A percentile compares a stretch with the other conserved stretches of the same genome.
phyloP scores from a whole-genome alignment of 768 basidiomycete species.

The Leccinum broughii region DNA sequence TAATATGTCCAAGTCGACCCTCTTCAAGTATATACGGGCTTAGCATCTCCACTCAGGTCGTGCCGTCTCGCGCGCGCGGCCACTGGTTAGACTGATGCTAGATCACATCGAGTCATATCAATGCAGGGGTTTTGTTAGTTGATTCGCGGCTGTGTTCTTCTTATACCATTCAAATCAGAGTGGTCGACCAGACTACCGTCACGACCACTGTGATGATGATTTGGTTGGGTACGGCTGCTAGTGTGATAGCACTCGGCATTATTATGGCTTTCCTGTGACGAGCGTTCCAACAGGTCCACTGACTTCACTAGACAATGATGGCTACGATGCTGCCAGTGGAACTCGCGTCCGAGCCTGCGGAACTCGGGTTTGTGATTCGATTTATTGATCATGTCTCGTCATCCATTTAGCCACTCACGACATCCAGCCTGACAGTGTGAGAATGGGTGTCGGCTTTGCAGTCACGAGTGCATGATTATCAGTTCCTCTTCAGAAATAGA shows the following conservation, averaged over 20 bases:
- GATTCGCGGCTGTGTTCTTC: slow-evolving; percentile 43
- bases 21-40: slow-evolving; percentile 50
- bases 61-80: too few relatives aligned
- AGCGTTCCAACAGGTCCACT: slow-evolving; percentile 15
- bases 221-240: slow-evolving; percentile 36
- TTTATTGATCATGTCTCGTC: neutral
- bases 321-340: slow-evolving; percentile 41
- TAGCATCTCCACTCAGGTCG: slow-evolving; percentile 37
- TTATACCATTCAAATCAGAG: slow-evolving; percentile 36
- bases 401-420: neutral
- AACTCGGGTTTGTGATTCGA: slow-evolving; percentile 36
- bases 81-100: neutral
- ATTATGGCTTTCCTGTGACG: slow-evolving; percentile 50
- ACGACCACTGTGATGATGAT: slow-evolving; percentile 43
- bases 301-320: slow-evolving; percentile 33
- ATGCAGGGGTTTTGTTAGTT: slow-evolving; percentile 49
- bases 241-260: slow-evolving; percentile 42
- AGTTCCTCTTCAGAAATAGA: neutral
- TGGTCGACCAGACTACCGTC: slow-evolving; percentile 42
- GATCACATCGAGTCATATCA: slow-evolving; percentile 36
- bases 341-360: slow-evolving; percentile 29
- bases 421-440: slow-evolving; percentile 15
- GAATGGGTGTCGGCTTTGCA: slow-evolving; percentile 51
- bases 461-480: slow-evolving; percentile 34
- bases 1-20: slow-evolving; percentile 53